Base-by-base conservation (phyloP, 306 rosid genomes). In the Hylodesmum podocarpum region DNA sequence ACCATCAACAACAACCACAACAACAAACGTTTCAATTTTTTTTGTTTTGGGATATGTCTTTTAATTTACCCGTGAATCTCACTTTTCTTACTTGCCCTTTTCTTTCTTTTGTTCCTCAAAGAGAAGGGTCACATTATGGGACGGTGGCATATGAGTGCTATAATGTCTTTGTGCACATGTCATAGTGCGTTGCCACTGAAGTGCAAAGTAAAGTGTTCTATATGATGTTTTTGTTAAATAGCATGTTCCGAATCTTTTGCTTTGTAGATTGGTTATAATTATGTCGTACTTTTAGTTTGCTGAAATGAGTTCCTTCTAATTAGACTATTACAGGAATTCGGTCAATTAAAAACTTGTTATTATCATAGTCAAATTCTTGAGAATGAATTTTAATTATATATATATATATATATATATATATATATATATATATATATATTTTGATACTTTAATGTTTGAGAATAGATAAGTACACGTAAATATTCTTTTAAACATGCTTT, bases 1-100 rank as follows among this genome's bases (percentile, higher is more conserved):
- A 55, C 34, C 2, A 53, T 36, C 73, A 74, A 44, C 80, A 75
- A 86, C n/a, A n/a, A n/a, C n/a, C n/a, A n/a, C n/a, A 53, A 51
- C 73, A 74, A 44, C 80, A 75, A 86, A 88, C 90, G 88, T 80
- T 81, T 54, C 64, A 70, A 78, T 50, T 80, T 78, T 79, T 79
- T 58, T 80, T 73, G 70, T 46, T 51, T 21, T 51, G 28, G 71
- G 62, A 27, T 67, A 54, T 73, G n/a, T 7, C 3, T 27, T 58
- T 21, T 51, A 19, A 51, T 59, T 75, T 25, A 51, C 87, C 79
- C 86, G 87, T 84, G 88, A 77, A 31, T 31, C 34, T 36, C 3
- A 18, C 28, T 49, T 65, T 54, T 18, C 49, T n/a, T n/a, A n/a
- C 46, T 16, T 39, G 0, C 13, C 14, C 22, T 14, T 29, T 66